These are phyloP conservation scores for Lyophyllum semitale DNA, from an alignment of 768 basidiomycete genomes.

Conservation along the genomic window DNA sequence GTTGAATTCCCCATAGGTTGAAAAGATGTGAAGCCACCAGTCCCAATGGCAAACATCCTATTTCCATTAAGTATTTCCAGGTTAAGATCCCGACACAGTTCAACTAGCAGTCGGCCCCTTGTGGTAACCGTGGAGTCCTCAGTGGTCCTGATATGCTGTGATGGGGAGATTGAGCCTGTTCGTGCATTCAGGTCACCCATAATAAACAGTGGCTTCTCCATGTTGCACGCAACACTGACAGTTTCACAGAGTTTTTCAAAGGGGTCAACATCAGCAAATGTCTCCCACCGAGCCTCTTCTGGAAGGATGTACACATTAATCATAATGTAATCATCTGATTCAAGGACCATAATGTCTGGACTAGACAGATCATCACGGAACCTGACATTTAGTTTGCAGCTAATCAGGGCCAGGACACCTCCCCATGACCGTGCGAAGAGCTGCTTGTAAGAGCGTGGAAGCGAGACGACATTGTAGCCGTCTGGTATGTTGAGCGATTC, in stretches of 20 bases:
- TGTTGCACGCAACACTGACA: not conserved
- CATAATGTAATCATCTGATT: not conserved
- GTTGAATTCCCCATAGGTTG: not conserved
- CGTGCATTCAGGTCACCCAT: conserved; percentile 6
- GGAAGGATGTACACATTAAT: conserved; percentile 1
- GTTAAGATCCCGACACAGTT: not conserved
- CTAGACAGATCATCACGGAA: not conserved
- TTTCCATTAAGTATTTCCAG: conserved; percentile 2
- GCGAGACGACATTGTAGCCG: not conserved
- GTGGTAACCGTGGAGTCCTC: not conserved
- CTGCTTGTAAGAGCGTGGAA: not conserved
- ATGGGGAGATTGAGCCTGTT: not conserved
- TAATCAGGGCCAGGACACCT: not conserved
- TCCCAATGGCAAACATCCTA: not conserved
- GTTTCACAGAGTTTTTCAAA: not conserved
- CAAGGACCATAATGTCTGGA: conserved; percentile 2
- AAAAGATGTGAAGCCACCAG: not conserved
- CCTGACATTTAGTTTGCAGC: not conserved
- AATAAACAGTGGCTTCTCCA: not conserved
- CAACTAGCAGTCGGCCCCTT: not conserved
- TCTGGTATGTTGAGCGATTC: not conserved
- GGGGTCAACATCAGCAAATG: not conserved
- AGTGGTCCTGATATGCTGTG: not conserved
- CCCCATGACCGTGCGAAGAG: not conserved
- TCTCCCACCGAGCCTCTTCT: not conserved